Conservation (phyloP, 805 yeast genomes). For the Candida vaughaniae region DNA sequence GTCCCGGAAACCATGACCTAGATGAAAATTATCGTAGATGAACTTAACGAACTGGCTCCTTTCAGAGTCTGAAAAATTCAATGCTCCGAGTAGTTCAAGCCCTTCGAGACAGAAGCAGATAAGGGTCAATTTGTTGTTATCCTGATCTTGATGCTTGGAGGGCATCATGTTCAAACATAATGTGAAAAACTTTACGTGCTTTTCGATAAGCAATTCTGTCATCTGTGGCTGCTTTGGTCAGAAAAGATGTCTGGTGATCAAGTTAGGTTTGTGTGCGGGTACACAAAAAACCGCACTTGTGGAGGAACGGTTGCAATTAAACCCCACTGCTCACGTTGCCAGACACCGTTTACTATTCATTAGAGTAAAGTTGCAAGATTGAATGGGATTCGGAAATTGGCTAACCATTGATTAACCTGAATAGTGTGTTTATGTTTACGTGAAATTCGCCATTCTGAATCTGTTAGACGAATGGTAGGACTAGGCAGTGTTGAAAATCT, state of each 20-base stretch:
- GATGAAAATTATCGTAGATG: slow-evolving; percentile 46
- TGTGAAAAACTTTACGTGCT: slow-evolving; percentile 46
- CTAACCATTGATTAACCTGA: no score
- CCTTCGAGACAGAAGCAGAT: slow-evolving; percentile 70
- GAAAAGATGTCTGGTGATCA: neutral
- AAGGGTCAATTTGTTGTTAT: slow-evolving; percentile 67
- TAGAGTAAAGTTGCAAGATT: no score
- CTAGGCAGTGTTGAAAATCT: no score
- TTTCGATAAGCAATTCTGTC: slow-evolving; percentile 15
- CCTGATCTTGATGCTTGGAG: slow-evolving; percentile 55
- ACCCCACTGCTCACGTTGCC: no score
- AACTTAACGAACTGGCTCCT: slow-evolving; percentile 25
- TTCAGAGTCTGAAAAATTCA: slow-evolving; percentile 10
- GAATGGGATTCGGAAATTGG: no score
- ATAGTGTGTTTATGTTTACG: no score
- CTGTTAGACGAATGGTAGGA: no score
- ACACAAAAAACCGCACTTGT: no score
- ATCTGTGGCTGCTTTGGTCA: neutral
- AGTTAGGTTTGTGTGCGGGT: neutral
- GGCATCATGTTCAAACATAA: slow-evolving; percentile 58
- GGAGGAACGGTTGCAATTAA: no score
- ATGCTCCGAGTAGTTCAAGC: slow-evolving; percentile 40
- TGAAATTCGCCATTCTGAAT: no score
- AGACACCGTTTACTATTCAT: no score
- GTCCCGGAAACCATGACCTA: slow-evolving; percentile 54